Conservation (phyloP, 176 grass and related monocot species). For the Chloris gayana region DNA sequence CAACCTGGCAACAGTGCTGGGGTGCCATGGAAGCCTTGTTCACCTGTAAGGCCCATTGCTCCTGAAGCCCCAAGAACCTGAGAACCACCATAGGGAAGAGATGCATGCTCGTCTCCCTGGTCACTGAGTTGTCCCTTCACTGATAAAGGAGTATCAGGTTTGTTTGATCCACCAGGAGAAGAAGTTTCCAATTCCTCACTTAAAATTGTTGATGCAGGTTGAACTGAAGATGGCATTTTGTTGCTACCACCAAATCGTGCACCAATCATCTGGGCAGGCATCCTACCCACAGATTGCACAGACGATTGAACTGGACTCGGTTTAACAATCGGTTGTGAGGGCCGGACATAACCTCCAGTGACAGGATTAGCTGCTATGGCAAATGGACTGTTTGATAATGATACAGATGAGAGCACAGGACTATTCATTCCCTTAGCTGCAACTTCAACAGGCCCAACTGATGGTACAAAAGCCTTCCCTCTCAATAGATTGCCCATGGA, state of each 20-base stretch:
- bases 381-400: conserved; percentile 37
- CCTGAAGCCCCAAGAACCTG: conserved; percentile 66
- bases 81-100: conserved; percentile 53
- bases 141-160: conserved; percentile 31
- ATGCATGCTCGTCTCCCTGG: conserved; percentile 45
- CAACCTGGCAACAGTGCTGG: conserved; percentile 89
- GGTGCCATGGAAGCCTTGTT: conserved; percentile 84
- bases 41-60: conserved; percentile 59
- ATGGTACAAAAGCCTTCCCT: conserved; percentile 55
- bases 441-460: conserved; percentile 38
- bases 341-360: conserved; percentile 43
- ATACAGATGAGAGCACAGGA: conserved; percentile 28
- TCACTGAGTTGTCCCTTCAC: conserved; percentile 50
- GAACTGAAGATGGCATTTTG: conserved; percentile 44
- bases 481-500: conserved; percentile 37
- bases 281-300: conserved; percentile 35
- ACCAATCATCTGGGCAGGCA: conserved; percentile 43
- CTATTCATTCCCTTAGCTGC: conserved; percentile 23
- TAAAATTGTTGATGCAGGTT: conserved; percentile 37
- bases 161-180: conserved; percentile 58
- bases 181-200: conserved; percentile 39
- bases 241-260: conserved; percentile 37
- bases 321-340: conserved; percentile 30
- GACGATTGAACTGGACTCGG: conserved; percentile 45
- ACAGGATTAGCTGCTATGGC: conserved; percentile 34